Evolutionary conservation across 805 yeast genomes (phyloP).

Genomic region (Torulaspora franciscae): DNA sequence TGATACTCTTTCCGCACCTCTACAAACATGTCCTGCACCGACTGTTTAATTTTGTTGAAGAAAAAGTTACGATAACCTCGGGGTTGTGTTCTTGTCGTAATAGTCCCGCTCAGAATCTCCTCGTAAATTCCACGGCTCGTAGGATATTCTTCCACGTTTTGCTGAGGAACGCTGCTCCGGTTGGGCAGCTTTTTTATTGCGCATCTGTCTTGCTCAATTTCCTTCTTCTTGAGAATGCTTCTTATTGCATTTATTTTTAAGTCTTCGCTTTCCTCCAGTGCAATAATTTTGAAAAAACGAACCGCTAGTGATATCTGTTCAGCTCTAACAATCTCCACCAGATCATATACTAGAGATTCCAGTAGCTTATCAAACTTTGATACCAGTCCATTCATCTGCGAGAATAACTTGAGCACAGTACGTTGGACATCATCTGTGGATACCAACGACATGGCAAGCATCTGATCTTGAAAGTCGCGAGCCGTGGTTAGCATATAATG

Average conservation of each 20-base stretch:
- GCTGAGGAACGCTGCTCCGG: conserved; percentile 14
- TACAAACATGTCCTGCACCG: conserved; percentile 62
- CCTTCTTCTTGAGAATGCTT: conserved; percentile 32
- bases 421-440: conserved; percentile 62
- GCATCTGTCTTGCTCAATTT: conserved; percentile 28
- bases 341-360: conserved; percentile 56
- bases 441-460: conserved; percentile 49
- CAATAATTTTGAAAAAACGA: conserved; percentile 70
- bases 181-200: conserved; percentile 30
- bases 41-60: conserved; percentile 50
- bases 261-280: conserved; percentile 77
- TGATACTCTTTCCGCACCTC: conserved; percentile 50
- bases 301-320: conserved; percentile 65
- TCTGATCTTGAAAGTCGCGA: conserved; percentile 74
- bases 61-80: conserved; percentile 63
- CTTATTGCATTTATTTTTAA: conserved; percentile 43
- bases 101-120: conserved; percentile 41
- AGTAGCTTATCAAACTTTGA: conserved; percentile 60
- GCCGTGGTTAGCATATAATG: conserved; percentile 69
- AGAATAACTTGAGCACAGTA: conserved; percentile 48
- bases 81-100: conserved; percentile 41
- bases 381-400: conserved; percentile 36
- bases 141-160: conserved; percentile 25
- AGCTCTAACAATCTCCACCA: conserved; percentile 68
- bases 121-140: conserved; percentile 34